Percentiles rank a stretch among this genome's conserved stretches.
Conservation (phyloP, 768 basidiomycete species). For the Auriscalpium vulgare region DNA sequence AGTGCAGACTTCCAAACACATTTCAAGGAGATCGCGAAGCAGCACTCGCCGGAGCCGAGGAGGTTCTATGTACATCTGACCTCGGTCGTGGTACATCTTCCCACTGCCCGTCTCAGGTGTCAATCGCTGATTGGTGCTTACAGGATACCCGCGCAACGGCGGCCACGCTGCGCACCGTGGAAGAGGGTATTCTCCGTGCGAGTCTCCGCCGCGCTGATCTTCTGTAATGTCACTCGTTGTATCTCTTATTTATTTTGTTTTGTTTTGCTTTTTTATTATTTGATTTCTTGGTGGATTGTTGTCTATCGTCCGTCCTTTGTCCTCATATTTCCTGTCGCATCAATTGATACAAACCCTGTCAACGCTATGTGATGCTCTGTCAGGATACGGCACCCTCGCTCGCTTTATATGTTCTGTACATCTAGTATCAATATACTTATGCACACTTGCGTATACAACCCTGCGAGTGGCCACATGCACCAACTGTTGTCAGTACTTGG, state of each 20-base stretch:
- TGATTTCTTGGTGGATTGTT: background rate
- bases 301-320: background rate
- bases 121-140: slow-evolving; percentile 4
- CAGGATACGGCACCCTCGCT: too few relatives aligned
- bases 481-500: too few relatives aligned
- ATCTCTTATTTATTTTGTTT: background rate
- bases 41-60: slow-evolving; percentile 53
- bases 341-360: too few relatives aligned
- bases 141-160: slow-evolving; percentile 75
- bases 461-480: too few relatives aligned
- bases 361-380: too few relatives aligned
- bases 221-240: slow-evolving; percentile 30
- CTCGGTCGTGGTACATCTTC: slow-evolving; percentile 59
- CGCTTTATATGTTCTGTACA: too few relatives aligned
- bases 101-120: slow-evolving; percentile 6
- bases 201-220: slow-evolving; percentile 66
- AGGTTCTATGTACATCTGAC: slow-evolving; percentile 70
- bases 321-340: too few relatives aligned
- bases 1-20: slow-evolving; percentile 67
- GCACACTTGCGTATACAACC: too few relatives aligned
- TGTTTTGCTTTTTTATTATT: background rate
- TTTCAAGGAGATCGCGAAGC: slow-evolving; percentile 65
- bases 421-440: too few relatives aligned
- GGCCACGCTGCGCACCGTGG: slow-evolving; percentile 53
- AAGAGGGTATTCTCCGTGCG: slow-evolving; percentile 64